Conservation (phyloP, 306 rosid genomes). For the Arachis stenosperma region DNA sequence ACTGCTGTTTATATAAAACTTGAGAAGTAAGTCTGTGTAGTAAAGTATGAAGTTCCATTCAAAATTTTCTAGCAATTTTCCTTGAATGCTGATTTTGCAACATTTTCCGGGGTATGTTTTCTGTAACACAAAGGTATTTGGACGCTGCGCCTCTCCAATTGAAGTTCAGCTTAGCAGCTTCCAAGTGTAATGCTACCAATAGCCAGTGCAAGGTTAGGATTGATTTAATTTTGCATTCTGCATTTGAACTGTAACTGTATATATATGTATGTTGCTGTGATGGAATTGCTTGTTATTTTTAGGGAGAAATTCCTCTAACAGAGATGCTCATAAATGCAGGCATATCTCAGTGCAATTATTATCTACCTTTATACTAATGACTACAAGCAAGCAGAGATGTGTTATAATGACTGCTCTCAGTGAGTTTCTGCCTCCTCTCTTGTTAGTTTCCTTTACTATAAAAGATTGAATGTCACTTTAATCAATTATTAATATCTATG, state of each 20-base stretch:
- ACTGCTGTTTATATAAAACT: constrained; percentile 69
- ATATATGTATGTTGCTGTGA: background rate
- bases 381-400: constrained; percentile 77
- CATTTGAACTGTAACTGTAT: background rate
- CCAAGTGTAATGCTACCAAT: constrained; percentile 69
- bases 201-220: constrained; percentile 70
- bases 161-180: constrained; percentile 68
- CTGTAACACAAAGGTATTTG: constrained; percentile 47
- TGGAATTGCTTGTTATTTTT: background rate
- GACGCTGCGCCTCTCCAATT: constrained; percentile 70
- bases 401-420: constrained; percentile 85
- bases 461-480: background rate
- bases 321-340: constrained; percentile 51
- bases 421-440: constrained; percentile 38
- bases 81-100: background rate
- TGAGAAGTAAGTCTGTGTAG: constrained; percentile 72
- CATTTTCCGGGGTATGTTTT: background rate
- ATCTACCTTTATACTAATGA: constrained; percentile 70
- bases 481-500: background rate
- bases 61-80: background rate
- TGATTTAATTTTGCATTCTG: constrained; percentile 8
- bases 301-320: constrained; percentile 5
- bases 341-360: constrained; percentile 74
- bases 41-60: constrained; percentile 21
- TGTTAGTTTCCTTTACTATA: too few species aligned